Evolutionary conservation across 1,284 basidiomycete species (phyloP).

Genomic region (Fomitopsis palustris): DNA sequence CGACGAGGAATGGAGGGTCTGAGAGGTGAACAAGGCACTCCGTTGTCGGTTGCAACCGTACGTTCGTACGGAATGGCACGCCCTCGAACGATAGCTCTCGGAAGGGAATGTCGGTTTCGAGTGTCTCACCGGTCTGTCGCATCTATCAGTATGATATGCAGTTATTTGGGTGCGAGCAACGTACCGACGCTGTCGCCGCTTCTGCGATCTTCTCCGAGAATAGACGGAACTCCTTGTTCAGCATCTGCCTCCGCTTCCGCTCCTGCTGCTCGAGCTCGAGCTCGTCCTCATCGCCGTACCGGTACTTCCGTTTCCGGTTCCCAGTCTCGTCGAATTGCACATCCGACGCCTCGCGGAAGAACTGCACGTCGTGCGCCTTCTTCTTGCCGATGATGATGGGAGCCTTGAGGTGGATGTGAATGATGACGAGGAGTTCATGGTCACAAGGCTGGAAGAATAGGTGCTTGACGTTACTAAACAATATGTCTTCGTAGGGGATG

Average conservation of each 20-base stretch:
- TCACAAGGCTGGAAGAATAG: constrained; percentile 99
- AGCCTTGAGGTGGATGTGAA: constrained; percentile 91
- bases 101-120: constrained; percentile 97
- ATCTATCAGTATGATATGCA: not conserved
- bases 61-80: constrained; percentile 95
- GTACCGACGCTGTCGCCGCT: constrained; percentile 70
- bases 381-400: constrained; percentile 99
- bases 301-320: constrained; percentile 96
- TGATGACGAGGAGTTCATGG: constrained; percentile 91
- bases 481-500: constrained; percentile 60
- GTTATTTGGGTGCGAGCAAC: constrained; percentile 19
- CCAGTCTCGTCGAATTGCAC: constrained; percentile 99
- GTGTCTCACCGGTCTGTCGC: constrained; percentile 68
- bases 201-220: constrained; percentile 95
- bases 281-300: constrained; percentile 98
- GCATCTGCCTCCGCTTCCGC: constrained; percentile 79
- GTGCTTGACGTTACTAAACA: constrained; percentile 98
- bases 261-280: constrained; percentile 99
- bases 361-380: constrained; percentile 97
- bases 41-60: constrained; percentile 92
- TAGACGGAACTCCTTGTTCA: constrained; percentile 94
- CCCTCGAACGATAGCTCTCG: constrained; percentile 96
- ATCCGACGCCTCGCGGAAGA: constrained; percentile 97
- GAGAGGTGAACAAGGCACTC: constrained; percentile 96
- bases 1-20: constrained; percentile 94